These are phyloP conservation scores for Aspergillus chevalieri DNA, from an alignment of 2,329 filamentous ascomycete species.

Conservation along the genomic window DNA sequence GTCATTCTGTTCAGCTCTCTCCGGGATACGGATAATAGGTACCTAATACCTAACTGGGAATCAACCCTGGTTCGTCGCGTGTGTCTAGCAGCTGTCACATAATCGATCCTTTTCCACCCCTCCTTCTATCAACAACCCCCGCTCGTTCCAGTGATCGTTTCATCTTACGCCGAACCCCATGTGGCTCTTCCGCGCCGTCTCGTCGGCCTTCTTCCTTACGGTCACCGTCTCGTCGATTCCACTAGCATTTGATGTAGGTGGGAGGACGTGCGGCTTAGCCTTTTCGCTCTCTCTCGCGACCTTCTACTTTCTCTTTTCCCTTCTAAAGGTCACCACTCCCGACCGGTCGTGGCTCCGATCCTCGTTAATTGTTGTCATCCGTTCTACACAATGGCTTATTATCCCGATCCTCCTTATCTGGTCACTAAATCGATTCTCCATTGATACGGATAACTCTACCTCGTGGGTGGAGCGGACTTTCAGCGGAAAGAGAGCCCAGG, in stretches of 20 bases:
- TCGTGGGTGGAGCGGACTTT: slow-evolving; percentile 81
- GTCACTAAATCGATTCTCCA: slow-evolving; percentile 90
- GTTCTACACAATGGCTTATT: slow-evolving; percentile 76
- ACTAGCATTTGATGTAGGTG: slow-evolving; percentile 95
- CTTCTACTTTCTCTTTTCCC: slow-evolving; percentile 87
- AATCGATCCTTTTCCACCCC: not conserved
- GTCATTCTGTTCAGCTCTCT: slow-evolving; percentile 1
- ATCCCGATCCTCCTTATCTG: slow-evolving; percentile 85
- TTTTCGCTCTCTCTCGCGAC: slow-evolving; percentile 83
- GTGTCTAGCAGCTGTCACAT: slow-evolving; percentile 1
- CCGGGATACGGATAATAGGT: too few species aligned
- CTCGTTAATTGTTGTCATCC: slow-evolving; percentile 62
- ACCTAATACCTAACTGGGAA: not conserved
- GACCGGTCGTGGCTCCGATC: slow-evolving; percentile 68
- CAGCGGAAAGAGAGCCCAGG: slow-evolving; percentile 55
- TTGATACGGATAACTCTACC: slow-evolving; percentile 63
- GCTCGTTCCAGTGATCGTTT: slow-evolving; percentile 20
- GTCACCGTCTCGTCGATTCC: slow-evolving; percentile 93
- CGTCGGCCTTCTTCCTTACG: slow-evolving; percentile 78
- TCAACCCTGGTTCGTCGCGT: not conserved
- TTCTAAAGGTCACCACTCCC: slow-evolving; percentile 74
- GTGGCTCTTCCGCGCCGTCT: slow-evolving; percentile 75
- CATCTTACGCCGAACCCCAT: slow-evolving; percentile 44
- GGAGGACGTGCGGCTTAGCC: slow-evolving; percentile 84
- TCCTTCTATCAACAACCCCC: slow-evolving; percentile 7